Evolutionary conservation across 306 rosid genomes (phyloP).

Genomic region (Notholithocarpus densiflorus): DNA sequence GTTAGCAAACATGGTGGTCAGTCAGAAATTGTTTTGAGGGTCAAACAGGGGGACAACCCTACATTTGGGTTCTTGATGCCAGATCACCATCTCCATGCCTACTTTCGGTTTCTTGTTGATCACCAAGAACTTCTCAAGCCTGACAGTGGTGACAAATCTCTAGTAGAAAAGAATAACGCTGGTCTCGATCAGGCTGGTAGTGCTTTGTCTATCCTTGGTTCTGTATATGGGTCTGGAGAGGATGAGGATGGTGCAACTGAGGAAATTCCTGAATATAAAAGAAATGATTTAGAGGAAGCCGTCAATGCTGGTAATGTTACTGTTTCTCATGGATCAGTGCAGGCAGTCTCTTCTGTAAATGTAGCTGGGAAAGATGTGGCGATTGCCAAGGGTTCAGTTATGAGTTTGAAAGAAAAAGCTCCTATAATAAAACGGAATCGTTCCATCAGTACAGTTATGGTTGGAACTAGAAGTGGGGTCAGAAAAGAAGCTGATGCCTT

Average conservation of each 20-base stretch:
- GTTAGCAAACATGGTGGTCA: conserved; percentile 80
- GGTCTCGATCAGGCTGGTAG: conserved; percentile 59
- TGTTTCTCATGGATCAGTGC: conserved; percentile 39
- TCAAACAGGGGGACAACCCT: conserved; percentile 91
- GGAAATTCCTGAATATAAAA: conserved; percentile 25
- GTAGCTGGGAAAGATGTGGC: conserved; percentile 37
- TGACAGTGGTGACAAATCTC: conserved; percentile 37
- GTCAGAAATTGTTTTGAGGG: conserved; percentile 84
- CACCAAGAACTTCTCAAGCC: conserved; percentile 63
- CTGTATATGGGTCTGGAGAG: conserved; percentile 74
- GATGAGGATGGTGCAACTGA: conserved; percentile 66
- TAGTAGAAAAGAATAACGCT: conserved; percentile 40
- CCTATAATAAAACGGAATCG: conserved; percentile 58
- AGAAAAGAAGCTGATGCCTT: conserved; percentile 36
- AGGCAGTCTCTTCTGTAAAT: conserved; percentile 33
- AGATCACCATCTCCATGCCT: conserved; percentile 68
- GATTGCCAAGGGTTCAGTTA: conserved; percentile 31
- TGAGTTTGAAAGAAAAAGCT: conserved; percentile 54
- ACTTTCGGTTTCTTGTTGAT: conserved; percentile 74
- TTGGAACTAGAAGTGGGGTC: conserved; percentile 29
- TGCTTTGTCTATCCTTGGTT: conserved; percentile 87
- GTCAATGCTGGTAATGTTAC: conserved; percentile 28
- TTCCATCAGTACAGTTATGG: conserved; percentile 42
- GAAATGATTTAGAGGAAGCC: conserved; percentile 22
- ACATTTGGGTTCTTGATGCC: conserved; percentile 91